Conservation (phyloP, 2,329 filamentous ascomycete genomes). For the Fusarium lyarnte region DNA sequence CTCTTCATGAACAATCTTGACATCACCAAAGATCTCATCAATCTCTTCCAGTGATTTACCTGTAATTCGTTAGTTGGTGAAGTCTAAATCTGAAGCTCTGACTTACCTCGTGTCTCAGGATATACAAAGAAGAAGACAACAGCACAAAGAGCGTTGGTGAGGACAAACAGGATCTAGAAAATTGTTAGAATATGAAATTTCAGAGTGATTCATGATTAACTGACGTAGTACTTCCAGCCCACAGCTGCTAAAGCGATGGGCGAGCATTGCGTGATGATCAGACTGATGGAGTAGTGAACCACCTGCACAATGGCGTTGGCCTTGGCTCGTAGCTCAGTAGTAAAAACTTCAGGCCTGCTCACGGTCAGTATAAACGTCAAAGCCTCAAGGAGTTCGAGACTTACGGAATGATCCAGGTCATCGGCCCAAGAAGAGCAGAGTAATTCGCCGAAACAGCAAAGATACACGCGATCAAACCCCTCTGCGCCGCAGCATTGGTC, state of each 20-base stretch:
- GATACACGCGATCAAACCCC: slow-evolving; percentile 52
- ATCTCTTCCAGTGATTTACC: slow-evolving; percentile 54
- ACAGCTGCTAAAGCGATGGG: slow-evolving; percentile 51
- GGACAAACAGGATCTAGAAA: slow-evolving; percentile 50
- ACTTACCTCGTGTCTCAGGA: slow-evolving; percentile 50
- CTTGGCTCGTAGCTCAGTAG: slow-evolving; percentile 53
- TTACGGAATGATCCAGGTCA: slow-evolving; percentile 56
- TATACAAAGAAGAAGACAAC: slow-evolving; percentile 49
- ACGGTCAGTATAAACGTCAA: rapidly evolving
- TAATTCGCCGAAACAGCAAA: slow-evolving; percentile 48
- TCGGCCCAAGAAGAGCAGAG: slow-evolving; percentile 51
- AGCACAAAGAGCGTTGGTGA: slow-evolving; percentile 51
- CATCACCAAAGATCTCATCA: slow-evolving; percentile 53
- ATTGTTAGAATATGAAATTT: rapidly evolving
- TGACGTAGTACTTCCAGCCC: slow-evolving; percentile 54
- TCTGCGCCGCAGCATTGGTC: slow-evolving; percentile 51
- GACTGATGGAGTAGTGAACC: slow-evolving; percentile 53
- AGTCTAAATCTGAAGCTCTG: too few relatives aligned
- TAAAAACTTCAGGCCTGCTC: slow-evolving; percentile 52
- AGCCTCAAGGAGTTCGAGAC: neutral
- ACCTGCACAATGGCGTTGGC: slow-evolving; percentile 54
- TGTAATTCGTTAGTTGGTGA: neutral
- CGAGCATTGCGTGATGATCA: slow-evolving; percentile 54
- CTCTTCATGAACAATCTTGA: slow-evolving; percentile 41
- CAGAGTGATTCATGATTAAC: neutral